Conservation (phyloP, 106 monocot species). For the Dendrobium chrysotoxum region DNA sequence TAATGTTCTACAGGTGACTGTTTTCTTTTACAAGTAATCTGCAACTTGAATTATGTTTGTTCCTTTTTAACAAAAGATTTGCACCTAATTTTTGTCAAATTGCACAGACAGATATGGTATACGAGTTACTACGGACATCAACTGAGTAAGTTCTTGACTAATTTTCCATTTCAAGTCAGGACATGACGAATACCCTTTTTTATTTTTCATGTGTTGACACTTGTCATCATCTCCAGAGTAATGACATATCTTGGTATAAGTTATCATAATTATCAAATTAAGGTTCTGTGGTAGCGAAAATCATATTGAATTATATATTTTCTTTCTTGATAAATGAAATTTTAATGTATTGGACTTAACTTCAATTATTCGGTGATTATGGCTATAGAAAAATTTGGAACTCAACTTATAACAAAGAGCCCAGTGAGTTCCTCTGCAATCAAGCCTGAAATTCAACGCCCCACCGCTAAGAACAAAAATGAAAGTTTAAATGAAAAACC, state of each 20-base stretch:
- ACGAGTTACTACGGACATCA: conserved; percentile 93
- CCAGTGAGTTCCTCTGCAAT: not conserved
- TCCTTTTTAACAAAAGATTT: not conserved
- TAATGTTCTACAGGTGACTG: conserved; percentile 89
- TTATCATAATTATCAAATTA: not conserved
- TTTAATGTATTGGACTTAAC: not conserved
- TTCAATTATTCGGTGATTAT: not conserved
- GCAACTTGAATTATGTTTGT: not conserved
- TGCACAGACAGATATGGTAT: conserved; percentile 96
- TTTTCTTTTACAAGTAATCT: conserved; percentile 11
- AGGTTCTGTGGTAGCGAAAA: not conserved
- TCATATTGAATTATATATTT: not conserved
- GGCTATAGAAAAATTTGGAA: not conserved
- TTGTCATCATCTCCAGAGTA: not conserved
- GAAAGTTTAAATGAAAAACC: not conserved
- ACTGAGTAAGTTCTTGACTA: conserved; percentile 74
- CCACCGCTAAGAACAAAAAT: not conserved
- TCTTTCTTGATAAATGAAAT: not conserved
- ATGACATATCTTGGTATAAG: not conserved
- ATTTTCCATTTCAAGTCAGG: not conserved
- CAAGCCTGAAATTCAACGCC: not conserved
- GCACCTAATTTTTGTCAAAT: conserved; percentile 3
- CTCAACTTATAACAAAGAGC: not conserved
- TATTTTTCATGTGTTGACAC: not conserved
- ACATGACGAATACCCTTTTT: not conserved